Evolutionary conservation across 768 basidiomycete genomes (phyloP), one percentile per base, ranked within the genome.

Genomic region (Amanita muscaria): DNA sequence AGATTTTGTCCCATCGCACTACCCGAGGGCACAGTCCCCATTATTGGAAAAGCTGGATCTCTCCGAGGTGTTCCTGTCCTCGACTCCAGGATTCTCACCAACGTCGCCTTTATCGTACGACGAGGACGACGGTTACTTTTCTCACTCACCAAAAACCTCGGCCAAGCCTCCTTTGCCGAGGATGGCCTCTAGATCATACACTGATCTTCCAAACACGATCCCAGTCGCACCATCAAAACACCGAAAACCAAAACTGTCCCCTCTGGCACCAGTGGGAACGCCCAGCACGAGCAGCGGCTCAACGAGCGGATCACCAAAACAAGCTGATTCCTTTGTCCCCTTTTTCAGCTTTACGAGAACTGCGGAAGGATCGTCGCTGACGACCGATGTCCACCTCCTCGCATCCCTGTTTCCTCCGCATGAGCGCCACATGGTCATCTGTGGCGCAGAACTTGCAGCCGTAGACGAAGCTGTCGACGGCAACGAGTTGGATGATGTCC

Each of bases 301-400:
- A 40, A 41, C 25, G 10, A 15, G n/a, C 27, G 10, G 8, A n/a
- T 32, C 15, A 29, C 25, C 12, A 21, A 42, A 42, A 16, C 30
- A 45, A 50, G 44, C n/a, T 24, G 30, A 48, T 48, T 32, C 42
- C 46, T 6, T 56, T n/a, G 69, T 80, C n/a, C 78, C 84, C 2
- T 88, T 90, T 64, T 80, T 88, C 62, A 83, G 77, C 50, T 83
- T 88, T 56, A 88, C 85, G 14, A 70, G 83, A 49, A 87, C 86
- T 5, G 61, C 70, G 16, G 87, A 88, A 59, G 83, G 83, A 2
- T 82, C 84, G 18, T 85, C 83, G 9, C 65, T 90, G 41, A 85
- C 84, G 2, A 78, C 86, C 3, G 83, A 84, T 42, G 76, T 80
- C 8, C 66, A 71, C 30, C 62, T 82, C 18, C 75, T 90, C 8